A percentile compares a stretch with the other conserved stretches of the same genome.
phyloP scores from a whole-genome alignment of 2,329 filamentous ascomycete genomes.

The Alternaria triticina region DNA sequence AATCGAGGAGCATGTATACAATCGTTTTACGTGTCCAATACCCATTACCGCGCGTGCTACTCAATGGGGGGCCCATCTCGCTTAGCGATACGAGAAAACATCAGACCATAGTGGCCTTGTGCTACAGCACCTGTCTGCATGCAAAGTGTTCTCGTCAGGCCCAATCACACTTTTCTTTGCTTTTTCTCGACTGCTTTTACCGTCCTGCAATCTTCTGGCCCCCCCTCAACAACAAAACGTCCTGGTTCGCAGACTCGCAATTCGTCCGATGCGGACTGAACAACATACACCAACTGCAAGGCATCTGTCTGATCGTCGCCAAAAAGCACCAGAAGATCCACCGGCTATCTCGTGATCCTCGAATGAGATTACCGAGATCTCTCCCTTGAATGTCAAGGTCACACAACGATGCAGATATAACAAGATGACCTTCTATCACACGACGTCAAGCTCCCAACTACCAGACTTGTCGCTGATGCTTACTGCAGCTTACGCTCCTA shows the following conservation, averaged over 20 bases:
- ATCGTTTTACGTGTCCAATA: background rate
- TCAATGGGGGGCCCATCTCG: background rate
- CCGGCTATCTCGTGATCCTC: conserved; percentile 1
- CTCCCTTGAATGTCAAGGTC: background rate
- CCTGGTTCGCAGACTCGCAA: background rate
- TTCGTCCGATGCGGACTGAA: conserved; percentile 4
- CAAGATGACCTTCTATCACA: background rate
- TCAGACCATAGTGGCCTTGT: conserved; percentile 11
- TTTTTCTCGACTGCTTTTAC: conserved; percentile 13
- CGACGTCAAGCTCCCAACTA: conserved; percentile 16
- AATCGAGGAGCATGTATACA: background rate
- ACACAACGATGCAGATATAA: background rate
- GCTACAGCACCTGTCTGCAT: conserved; percentile 13
- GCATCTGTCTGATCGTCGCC: background rate
- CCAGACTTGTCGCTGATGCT: conserved; percentile 29
- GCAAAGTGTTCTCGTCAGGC: conserved; percentile 6
- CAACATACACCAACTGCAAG: background rate
- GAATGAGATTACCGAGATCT: conserved; percentile 3
- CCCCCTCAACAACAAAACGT: conserved; percentile 1
- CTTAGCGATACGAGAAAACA: conserved; percentile 10
- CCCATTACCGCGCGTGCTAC: background rate
- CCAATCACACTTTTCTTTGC: conserved; percentile 12
- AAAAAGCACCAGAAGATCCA: background rate
- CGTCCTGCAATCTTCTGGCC: conserved; percentile 9
- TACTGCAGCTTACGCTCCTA: conserved; percentile 34